Evolutionary conservation across 2,329 filamentous ascomycete genomes (phyloP).

Genomic region (Arthrobotrys sinensis): DNA sequence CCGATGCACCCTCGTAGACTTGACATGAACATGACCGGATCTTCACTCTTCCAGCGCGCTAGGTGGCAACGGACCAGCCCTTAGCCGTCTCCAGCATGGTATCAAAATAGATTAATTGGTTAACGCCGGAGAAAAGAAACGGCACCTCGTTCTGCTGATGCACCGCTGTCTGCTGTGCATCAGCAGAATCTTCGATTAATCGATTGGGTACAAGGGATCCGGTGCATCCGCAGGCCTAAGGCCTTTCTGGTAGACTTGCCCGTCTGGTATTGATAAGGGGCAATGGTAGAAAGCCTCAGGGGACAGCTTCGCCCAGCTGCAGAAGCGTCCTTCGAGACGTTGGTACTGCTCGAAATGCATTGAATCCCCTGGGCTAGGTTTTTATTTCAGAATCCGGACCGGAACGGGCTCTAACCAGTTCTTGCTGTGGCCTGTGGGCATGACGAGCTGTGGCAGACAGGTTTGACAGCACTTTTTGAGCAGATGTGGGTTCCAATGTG

Average conservation of each 20-base stretch:
- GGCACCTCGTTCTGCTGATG: slow-evolving; percentile 16
- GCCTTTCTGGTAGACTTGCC: slow-evolving; percentile 57
- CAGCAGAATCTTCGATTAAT: slow-evolving; percentile 36
- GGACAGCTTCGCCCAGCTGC: slow-evolving; percentile 31
- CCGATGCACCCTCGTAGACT: slow-evolving; percentile 19
- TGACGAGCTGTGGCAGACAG: slow-evolving; percentile 21
- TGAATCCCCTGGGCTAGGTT: slow-evolving; percentile 26
- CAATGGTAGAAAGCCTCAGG: slow-evolving; percentile 48
- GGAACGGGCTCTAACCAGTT: slow-evolving; percentile 52
- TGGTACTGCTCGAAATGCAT: slow-evolving; percentile 22
- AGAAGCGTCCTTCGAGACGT: slow-evolving; percentile 14
- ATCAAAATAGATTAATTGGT: slow-evolving; percentile 54
- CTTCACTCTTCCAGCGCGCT: slow-evolving; percentile 31
- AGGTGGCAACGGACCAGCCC: slow-evolving; percentile 34
- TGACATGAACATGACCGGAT: slow-evolving; percentile 23
- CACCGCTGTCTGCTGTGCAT: slow-evolving; percentile 3
- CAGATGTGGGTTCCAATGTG: neutral
- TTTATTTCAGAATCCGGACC: slow-evolving; percentile 51
- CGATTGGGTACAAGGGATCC: slow-evolving; percentile 58
- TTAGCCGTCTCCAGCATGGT: slow-evolving; percentile 18
- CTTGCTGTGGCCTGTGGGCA: slow-evolving; percentile 7
- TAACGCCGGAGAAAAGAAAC: slow-evolving; percentile 42
- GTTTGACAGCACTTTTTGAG: slow-evolving; percentile 22
- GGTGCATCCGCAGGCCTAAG: slow-evolving; percentile 55
- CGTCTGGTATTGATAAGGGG: slow-evolving; percentile 58